These are phyloP conservation scores for Lactifluus volemus DNA, from an alignment of 768 basidiomycete genomes.

Conservation along the genomic window DNA sequence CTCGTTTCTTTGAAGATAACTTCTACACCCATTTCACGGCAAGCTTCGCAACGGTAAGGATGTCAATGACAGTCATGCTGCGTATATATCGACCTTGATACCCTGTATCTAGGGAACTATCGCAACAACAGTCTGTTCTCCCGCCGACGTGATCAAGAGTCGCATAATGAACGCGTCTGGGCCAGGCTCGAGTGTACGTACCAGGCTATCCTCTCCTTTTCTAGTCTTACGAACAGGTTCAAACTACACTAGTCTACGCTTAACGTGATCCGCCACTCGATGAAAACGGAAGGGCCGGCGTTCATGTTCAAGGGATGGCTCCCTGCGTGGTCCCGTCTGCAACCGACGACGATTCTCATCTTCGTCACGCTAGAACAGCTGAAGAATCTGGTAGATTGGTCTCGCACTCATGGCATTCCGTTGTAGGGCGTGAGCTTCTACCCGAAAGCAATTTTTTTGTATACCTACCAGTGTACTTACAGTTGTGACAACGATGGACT, in stretches of 20 bases:
- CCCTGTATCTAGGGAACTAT: conserved; percentile 55
- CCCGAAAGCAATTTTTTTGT: not conserved
- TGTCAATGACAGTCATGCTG: not conserved
- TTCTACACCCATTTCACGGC: conserved; percentile 79
- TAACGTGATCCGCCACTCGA: conserved; percentile 54
- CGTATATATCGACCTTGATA: not conserved
- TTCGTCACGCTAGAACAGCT: conserved; percentile 80
- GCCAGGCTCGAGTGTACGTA: conserved; percentile 61
- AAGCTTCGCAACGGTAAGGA: conserved; percentile 71
- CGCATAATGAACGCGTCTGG: conserved; percentile 88
- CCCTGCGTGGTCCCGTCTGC: conserved; percentile 77
- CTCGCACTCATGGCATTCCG: conserved; percentile 20
- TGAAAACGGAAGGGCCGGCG: conserved; percentile 69
- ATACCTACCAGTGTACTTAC: conserved; percentile 13
- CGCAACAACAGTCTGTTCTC: conserved; percentile 83
- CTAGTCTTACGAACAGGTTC: not conserved
- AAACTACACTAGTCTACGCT: conserved; percentile 50
- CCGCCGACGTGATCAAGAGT: conserved; percentile 82
- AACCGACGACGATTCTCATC: conserved; percentile 83
- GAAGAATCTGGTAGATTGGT: conserved; percentile 61
- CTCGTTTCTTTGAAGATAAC: conserved; percentile 68
- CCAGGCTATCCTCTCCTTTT: not conserved
- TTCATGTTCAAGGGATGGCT: conserved; percentile 95
- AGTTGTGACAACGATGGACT: not conserved
- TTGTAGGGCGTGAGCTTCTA: conserved; percentile 1